Percentiles rank a stretch among this genome's conserved stretches.
phyloP scores from a whole-genome alignment of 495 filamentous ascomycete genomes.

The Podospora conica region DNA sequence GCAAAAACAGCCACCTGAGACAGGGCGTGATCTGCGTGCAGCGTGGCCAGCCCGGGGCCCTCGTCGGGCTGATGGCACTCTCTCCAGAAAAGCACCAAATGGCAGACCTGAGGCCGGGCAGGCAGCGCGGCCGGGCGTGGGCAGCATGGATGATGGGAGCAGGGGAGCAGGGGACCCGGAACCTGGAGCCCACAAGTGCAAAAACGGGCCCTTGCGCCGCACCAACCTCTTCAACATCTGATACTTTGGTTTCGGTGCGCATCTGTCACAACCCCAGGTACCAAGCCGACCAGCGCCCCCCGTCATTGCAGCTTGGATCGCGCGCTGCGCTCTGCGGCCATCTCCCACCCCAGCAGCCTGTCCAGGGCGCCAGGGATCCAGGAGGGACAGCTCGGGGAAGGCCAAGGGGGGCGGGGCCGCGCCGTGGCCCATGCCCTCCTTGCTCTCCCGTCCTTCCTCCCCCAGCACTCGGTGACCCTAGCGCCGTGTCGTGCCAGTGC shows the following conservation, averaged over 20 bases:
- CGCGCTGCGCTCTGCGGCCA: too few relatives aligned
- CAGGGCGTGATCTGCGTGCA: background rate
- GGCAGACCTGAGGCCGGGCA: background rate
- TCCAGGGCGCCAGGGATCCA: too few relatives aligned
- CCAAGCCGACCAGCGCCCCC: too few relatives aligned
- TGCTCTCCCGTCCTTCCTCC: background rate
- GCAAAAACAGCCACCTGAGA: background rate
- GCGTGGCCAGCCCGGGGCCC: background rate
- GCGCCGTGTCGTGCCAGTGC: conserved; percentile 5
- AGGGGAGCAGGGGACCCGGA: conserved; percentile 1
- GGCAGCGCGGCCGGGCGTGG: background rate
- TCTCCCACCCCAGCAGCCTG: background rate
- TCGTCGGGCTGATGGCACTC: conserved; percentile 9
- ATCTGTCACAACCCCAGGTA: conserved; percentile 8
- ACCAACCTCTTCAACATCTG: background rate
- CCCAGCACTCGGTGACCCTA: conserved; percentile 7
- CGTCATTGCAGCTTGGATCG: background rate
- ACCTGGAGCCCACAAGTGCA: background rate
- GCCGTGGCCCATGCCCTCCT: conserved; percentile 2
- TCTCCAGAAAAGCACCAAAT: conserved; percentile 1
- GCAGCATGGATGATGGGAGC: background rate
- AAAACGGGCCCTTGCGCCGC: conserved; percentile 7
- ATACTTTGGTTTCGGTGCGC: conserved; percentile 10
- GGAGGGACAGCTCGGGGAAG: background rate
- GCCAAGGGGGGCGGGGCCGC: background rate